Base-by-base conservation (phyloP, 352 stramenopile genomes). In the Globisporangium rhizosaccharum region DNA sequence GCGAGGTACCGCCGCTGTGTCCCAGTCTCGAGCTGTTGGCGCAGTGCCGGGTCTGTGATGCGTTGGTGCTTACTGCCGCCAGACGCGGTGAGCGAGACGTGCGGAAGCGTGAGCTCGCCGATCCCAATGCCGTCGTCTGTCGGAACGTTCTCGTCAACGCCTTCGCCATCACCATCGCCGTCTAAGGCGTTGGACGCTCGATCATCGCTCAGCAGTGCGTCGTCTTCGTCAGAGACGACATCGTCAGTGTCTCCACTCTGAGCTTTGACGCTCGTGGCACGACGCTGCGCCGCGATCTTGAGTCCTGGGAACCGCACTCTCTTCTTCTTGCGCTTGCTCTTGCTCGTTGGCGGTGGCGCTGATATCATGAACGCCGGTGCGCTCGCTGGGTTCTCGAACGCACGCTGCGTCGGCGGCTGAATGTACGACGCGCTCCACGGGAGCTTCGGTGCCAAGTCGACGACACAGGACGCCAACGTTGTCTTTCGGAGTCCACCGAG, bases 401-500 rank as follows among this genome's bases (percentile, higher is more conserved):
- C 60, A 25, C 67, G 57, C 45, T 74, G 62, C 20, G 69, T 57
- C 41, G 56, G 53, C 28, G 60, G 74, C 50, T 53, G 67, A 17
- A 72, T 67, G 56, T 82, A 90, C 2, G 77, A 75, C 0, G 67
- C 41, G 54, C 77, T 90, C 83, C 83, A 92, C 1, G 83, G 83
- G 33, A 92, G 48, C 59, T 92, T 92, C 6, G 42, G 68, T 10
- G 67, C 46, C 18, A 92, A 57, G 44, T 88, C 69, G 4, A 92
- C 70, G 11, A 81, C 69, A 41, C 75, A 87, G 0, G 79, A 80
- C 0, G 83, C 81, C 9, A 91, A 57, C 0, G 67, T 71, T 1
- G 63, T 75, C 53, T 78, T 88, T 0, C 73, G 79, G 12, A 92
- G 54, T 0, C 83, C 83, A 15, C 75, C 77, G 2, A 92, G 57